Percentiles rank a stretch among this genome's conserved stretches.
phyloP scores from a whole-genome alignment of 805 yeast species.

The Kuraishia cidri region DNA sequence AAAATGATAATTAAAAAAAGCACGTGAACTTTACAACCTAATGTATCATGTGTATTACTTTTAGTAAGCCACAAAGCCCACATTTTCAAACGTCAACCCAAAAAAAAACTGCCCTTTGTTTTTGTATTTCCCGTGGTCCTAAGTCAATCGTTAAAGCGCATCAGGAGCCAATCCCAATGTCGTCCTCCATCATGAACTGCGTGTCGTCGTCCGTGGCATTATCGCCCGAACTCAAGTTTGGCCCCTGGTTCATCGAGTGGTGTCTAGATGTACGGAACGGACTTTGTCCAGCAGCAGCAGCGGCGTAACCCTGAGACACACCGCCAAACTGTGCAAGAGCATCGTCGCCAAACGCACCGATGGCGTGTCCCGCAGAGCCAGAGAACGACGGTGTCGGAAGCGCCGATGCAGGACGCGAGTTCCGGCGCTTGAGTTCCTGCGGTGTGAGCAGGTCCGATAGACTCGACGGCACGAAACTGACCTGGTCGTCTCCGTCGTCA shows the following conservation, averaged over 20 bases:
- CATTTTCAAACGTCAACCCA: too few species aligned
- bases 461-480: constrained; percentile 77
- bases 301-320: background rate
- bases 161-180: constrained; percentile 2
- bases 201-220: constrained; percentile 17
- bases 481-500: constrained; percentile 30
- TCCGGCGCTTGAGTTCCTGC: constrained; percentile 64
- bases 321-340: background rate
- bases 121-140: too few species aligned
- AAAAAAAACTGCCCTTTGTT: too few species aligned
- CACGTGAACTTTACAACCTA: background rate
- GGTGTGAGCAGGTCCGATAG: constrained; percentile 78
- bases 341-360: background rate
- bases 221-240: background rate
- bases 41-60: too few species aligned
- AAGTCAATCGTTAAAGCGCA: too few species aligned
- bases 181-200: constrained; percentile 26
- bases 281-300: background rate
- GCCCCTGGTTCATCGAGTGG: background rate
- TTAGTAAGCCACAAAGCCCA: too few species aligned
- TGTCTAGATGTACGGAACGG: background rate
- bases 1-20: too few species aligned
- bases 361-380: background rate
- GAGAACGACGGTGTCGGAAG: constrained; percentile 6
- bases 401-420: constrained; percentile 34